These are phyloP conservation scores for Puccinia novopanici DNA, from an alignment of 1,284 basidiomycete species.

Conservation along the genomic window DNA sequence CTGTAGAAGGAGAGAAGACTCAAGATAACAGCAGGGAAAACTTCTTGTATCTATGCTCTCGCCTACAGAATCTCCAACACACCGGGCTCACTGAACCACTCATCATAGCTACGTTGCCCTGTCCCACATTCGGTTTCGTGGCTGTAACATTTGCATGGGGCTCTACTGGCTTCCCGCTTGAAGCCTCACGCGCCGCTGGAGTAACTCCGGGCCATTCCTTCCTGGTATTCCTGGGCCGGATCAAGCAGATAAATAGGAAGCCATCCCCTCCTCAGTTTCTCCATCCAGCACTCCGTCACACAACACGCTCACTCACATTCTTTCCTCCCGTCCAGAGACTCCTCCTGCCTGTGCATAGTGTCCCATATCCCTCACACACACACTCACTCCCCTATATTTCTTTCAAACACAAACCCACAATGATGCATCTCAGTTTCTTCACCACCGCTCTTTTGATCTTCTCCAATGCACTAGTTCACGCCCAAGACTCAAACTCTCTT, in stretches of 20 bases:
- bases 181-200: background rate
- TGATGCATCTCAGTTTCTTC: constrained; percentile 21
- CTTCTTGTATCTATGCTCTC: background rate
- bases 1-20: background rate
- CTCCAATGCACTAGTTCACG: background rate
- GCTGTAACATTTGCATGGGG: background rate
- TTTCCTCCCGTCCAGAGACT: background rate
- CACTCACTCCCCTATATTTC: background rate
- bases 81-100: background rate
- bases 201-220: background rate
- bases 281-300: background rate
- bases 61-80: constrained; percentile 2
- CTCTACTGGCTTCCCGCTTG: background rate
- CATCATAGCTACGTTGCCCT: background rate
- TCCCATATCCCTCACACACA: background rate
- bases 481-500: background rate
- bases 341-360: background rate
- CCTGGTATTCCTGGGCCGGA: background rate
- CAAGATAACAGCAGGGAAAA: background rate
- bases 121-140: background rate
- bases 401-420: background rate
- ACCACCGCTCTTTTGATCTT: constrained; percentile 9
- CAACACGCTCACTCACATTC: background rate
- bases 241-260: background rate
- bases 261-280: background rate